Base-by-base conservation (phyloP, 2,329 filamentous ascomycete species). In the Neospermospora avenae region DNA sequence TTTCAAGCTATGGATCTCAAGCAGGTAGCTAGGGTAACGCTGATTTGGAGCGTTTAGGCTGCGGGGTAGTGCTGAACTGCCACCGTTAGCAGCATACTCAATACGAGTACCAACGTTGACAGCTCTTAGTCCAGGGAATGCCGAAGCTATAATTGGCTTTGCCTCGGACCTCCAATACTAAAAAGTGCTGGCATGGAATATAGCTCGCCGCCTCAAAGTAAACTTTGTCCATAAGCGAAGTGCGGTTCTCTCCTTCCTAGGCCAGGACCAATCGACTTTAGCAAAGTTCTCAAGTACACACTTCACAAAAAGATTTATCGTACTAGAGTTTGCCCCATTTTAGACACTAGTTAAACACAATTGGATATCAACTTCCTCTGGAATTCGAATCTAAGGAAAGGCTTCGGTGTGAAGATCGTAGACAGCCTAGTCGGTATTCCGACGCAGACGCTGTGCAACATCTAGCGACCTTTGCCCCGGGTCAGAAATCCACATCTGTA, bases 121-220 rank as follows among this genome's bases (percentile, higher is more conserved):
- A 37, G 48, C 10, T 51, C n/a, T 18, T 51, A 37, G 48, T 37
- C 10, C 10, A 1, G 8, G 4, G n/a, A 51, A 49, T 37, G 28
- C 48, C 48, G 48, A 51, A 37, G 35, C 28, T 51, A 37, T 35
- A 28, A 51, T 51, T 51, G 48, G 48, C 48, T 11, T 51, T 28
- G 8, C 31, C 18, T 1, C n/a, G 8, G 24, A 16, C 13, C 3
- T 7, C 10, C 18, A 16, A 34, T 3, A 37, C 48, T 16, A 35
- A 51, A 28, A 28, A 31, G n/a, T 22, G 18, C 31, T 51, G 48
- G 18, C 8, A 22, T 28, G 7, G 31, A 37, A 7, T 49, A 34
- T 5, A 35, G 25, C 13, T 31, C 25, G 6, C 6, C n/a, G 16
- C 13, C 14, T 41, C 14, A n/a, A n/a, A n/a, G n/a, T n/a, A n/a